Percentiles rank a stretch among this genome's conserved stretches.
Conservation (phyloP, 495 filamentous ascomycete genomes). For the Penicillium manginii region DNA sequence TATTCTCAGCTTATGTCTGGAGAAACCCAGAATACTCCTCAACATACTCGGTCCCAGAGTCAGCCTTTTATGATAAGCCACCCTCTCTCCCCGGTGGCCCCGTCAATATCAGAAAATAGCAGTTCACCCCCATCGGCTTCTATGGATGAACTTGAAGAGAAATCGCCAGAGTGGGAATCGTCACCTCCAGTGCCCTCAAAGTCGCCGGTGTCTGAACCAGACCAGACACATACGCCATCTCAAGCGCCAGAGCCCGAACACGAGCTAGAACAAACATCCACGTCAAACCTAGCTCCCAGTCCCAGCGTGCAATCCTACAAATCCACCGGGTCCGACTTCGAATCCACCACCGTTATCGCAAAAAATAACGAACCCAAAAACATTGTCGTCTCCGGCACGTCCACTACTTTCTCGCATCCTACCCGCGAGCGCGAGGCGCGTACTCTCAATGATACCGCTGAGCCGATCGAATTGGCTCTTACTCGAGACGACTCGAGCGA, state of each 20-base stretch:
- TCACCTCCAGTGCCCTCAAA: background rate
- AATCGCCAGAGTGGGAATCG: conserved; percentile 1
- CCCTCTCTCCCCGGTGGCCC: conserved; percentile 16
- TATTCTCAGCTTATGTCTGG: conserved; percentile 23
- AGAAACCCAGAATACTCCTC: conserved; percentile 7
- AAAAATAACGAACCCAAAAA: conserved; percentile 7
- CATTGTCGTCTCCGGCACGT: conserved; percentile 10
- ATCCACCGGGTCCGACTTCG: background rate
- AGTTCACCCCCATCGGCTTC: background rate
- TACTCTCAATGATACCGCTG: conserved; percentile 23
- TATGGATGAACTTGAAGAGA: background rate
- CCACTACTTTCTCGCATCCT: conserved; percentile 26
- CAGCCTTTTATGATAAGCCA: conserved; percentile 18
- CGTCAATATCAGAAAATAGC: conserved; percentile 13
- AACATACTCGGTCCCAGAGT: conserved; percentile 16
- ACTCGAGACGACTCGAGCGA: conserved; percentile 58
- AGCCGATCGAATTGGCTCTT: conserved; percentile 44
- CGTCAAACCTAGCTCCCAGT: background rate
- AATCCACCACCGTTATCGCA: background rate
- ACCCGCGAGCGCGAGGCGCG: conserved; percentile 26
- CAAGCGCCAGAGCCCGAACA: background rate
- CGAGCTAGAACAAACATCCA: background rate
- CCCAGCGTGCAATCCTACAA: background rate
- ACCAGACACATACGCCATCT: background rate
- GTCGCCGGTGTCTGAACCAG: background rate